Percentiles rank a stretch among this genome's conserved stretches.
Evolutionary conservation across 306 rosid species (phyloP).

Genomic region (Quercus alba): DNA sequence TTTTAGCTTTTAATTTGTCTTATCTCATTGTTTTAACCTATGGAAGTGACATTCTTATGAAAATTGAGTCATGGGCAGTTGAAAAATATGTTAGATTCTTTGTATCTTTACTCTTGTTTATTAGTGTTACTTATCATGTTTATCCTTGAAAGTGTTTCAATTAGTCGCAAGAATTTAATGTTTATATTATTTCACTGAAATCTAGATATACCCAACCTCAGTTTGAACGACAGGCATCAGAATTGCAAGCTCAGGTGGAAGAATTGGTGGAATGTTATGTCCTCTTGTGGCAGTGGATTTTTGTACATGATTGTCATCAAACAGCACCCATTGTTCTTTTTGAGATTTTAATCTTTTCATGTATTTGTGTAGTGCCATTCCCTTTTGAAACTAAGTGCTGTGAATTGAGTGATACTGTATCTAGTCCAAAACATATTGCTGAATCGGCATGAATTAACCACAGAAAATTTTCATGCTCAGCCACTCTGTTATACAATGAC

Average conservation of each 20-base stretch:
- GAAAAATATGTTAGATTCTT: neutral
- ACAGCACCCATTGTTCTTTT: slow-evolving; percentile 68
- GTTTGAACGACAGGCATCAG: slow-evolving; percentile 89
- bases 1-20: neutral
- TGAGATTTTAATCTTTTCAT: slow-evolving; percentile 69
- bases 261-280: slow-evolving; percentile 91
- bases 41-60: neutral
- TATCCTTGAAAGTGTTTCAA: neutral
- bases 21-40: neutral
- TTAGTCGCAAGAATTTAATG: slow-evolving; percentile 18
- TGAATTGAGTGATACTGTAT: slow-evolving; percentile 55
- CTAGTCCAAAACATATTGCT: slow-evolving; percentile 16
- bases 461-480: neutral
- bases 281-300: slow-evolving; percentile 82
- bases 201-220: slow-evolving; percentile 86
- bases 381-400: slow-evolving; percentile 89
- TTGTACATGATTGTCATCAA: slow-evolving; percentile 87
- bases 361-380: slow-evolving; percentile 65
- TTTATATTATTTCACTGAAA: slow-evolving; percentile 26
- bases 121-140: slow-evolving; percentile 2
- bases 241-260: slow-evolving; percentile 78
- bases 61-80: neutral
- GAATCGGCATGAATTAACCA: neutral
- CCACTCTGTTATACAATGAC: neutral
- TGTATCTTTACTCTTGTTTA: neutral